Conservation (phyloP, 2,329 filamentous ascomycete genomes). For the Mollisia scopiformis region DNA sequence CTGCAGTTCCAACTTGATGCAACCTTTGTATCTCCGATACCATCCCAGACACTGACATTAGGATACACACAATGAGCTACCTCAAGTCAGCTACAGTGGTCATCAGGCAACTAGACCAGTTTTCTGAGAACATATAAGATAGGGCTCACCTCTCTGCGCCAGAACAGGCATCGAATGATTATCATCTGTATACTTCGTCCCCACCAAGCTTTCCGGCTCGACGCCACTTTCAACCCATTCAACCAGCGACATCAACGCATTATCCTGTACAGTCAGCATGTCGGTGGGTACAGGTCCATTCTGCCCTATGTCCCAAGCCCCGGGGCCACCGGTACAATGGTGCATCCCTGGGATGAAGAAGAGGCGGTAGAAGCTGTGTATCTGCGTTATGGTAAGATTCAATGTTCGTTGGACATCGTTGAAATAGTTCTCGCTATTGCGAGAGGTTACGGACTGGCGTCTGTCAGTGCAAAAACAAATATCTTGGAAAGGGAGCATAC, state of each 20-base stretch:
- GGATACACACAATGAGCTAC: background rate
- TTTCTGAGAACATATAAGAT: no score
- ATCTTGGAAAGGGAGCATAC: background rate
- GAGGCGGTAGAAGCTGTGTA: conserved; percentile 41
- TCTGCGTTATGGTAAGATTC: background rate
- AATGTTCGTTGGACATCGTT: background rate
- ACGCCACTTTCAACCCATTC: conserved; percentile 55
- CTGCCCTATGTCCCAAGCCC: conserved; percentile 1
- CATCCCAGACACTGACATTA: background rate
- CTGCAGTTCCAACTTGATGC: background rate
- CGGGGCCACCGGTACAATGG: conserved; percentile 49
- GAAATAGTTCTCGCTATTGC: background rate
- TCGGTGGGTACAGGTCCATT: background rate
- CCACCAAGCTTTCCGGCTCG: conserved; percentile 45
- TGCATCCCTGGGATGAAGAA: conserved; percentile 54
- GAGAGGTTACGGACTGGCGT: background rate
- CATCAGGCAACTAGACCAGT: no score
- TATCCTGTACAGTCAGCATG: background rate
- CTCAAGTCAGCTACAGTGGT: background rate
- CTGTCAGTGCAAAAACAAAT: background rate
- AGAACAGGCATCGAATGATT: no score
- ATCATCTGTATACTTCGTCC: conserved; percentile 1
- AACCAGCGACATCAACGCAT: conserved; percentile 41
- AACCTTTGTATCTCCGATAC: background rate
- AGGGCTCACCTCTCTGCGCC: background rate